These are phyloP conservation scores for Isoetes engelmannii DNA, from an alignment of 83 land plant genomes.

Conservation along the genomic window DNA sequence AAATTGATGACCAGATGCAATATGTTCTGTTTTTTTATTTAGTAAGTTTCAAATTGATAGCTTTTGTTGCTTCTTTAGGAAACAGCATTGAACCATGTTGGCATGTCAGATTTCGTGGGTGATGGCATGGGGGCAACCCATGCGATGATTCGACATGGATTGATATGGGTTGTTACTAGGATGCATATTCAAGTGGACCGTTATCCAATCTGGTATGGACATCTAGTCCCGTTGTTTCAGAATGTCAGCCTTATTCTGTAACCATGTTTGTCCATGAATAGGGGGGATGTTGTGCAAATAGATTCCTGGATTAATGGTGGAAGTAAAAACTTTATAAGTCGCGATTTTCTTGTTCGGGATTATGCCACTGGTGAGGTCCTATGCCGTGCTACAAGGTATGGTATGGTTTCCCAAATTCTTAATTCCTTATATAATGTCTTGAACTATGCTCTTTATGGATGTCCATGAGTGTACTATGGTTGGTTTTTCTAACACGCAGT, in stretches of 20 bases:
- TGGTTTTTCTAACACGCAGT: too few species aligned
- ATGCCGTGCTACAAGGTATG: conserved; percentile 4
- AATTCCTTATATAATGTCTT: not conserved
- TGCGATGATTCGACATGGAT: conserved; percentile 57
- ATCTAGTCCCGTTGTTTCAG: not conserved
- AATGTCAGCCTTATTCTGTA: too few species aligned
- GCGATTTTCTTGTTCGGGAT: conserved; percentile 9
- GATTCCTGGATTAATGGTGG: conserved; percentile 1
- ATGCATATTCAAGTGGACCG: conserved; percentile 65
- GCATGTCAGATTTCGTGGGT: conserved; percentile 48
- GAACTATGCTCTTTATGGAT: too few species aligned
- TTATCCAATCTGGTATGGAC: conserved; percentile 56
- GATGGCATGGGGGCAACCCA: conserved; percentile 79
- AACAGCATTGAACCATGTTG: conserved; percentile 75
- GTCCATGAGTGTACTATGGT: too few species aligned
- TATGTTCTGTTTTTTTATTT: not conserved
- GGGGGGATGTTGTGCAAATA: conserved; percentile 8
- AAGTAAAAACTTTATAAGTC: not conserved
- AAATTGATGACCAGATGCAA: not conserved
- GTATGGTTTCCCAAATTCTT: not conserved
- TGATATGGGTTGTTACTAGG: conserved; percentile 78
- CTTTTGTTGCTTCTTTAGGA: conserved; percentile 36
- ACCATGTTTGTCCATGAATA: not conserved
- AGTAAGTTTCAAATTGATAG: not conserved
- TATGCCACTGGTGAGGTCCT: conserved; percentile 3